These are phyloP conservation scores for Prillingera fragicola DNA, from an alignment of 1,284 basidiomycete species.

Conservation along the genomic window DNA sequence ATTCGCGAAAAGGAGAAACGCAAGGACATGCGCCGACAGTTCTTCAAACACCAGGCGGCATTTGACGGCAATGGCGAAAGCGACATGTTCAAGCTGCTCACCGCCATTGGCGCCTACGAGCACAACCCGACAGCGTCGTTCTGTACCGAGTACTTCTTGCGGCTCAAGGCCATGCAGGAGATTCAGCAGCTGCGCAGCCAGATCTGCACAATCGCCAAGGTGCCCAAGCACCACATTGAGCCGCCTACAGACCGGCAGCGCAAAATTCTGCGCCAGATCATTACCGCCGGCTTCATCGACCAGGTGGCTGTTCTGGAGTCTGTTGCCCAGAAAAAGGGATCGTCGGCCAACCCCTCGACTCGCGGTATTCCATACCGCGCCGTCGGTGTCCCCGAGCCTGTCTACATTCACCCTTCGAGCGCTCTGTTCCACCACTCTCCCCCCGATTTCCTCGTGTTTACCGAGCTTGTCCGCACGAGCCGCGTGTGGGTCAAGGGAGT, in stretches of 20 bases:
- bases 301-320: constrained; percentile 92
- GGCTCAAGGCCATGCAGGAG: constrained; percentile 97
- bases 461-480: constrained; percentile 70
- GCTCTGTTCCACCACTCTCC: constrained; percentile 65
- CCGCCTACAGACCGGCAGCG: constrained; percentile 56
- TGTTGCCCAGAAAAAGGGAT: constrained; percentile 55
- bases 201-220: constrained; percentile 71
- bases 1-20: constrained; percentile 63
- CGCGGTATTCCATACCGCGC: constrained; percentile 80
- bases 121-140: constrained; percentile 75
- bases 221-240: constrained; percentile 56
- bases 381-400: constrained; percentile 74
- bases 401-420: constrained; percentile 88
- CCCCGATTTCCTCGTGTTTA: constrained; percentile 82
- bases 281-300: constrained; percentile 89
- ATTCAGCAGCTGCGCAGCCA: constrained; percentile 95
- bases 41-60: constrained; percentile 66
- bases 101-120: constrained; percentile 93
- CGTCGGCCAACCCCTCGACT: constrained; percentile 64
- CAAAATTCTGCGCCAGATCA: constrained; percentile 82
- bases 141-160: constrained; percentile 84
- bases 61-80: constrained; percentile 66
- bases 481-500: constrained; percentile 78
- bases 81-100: constrained; percentile 81
- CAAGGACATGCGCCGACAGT: constrained; percentile 62